Base-by-base conservation (phyloP, 352 stramenopile species). In the Globisporangium cylindrosporum region DNA sequence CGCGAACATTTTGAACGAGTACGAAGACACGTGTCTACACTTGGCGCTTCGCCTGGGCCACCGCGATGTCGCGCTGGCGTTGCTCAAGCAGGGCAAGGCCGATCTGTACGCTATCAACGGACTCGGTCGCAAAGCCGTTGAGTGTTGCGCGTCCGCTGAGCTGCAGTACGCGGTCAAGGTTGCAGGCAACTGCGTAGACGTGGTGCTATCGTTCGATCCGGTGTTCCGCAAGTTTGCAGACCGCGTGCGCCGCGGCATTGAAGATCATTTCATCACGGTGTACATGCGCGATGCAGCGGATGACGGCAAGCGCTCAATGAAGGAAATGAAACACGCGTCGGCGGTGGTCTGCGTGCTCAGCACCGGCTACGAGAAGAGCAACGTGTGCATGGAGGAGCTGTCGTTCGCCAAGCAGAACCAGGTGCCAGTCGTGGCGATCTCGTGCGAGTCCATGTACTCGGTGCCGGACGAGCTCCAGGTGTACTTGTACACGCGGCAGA, bases 161-260 rank as follows among this genome's bases (percentile, higher is more conserved):
- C 64, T 93, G 25, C 86, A 93, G 68, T 93, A 82, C 65, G 84
- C 79, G 20, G 84, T 93, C 62, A 95, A 95, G 59, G 70, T 86
- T 32, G 85, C 83, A 1, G 86, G 82, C 41, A 60, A 70, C 9
- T 90, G 84, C 70, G 72, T 89, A 22, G 88, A 95, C 64, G 83
- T 95, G 27, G 83, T 95, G 65, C 73, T 95, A 18, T 93, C 83
- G 25, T 93, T 92, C 69, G 86, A 92, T 20, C 79, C 82, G 0
- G 71, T 74, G n/a, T 90, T 90, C 60, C 74, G 79, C 4, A 59
- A 68, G 8, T 89, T 94, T 34, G 87, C 87, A 0, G 74, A 91
- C 53, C 78, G 77, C 20, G 69, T 93, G 15, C 81, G 84, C n/a
- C 53, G 66, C 2, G 82, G 82, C 14, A 89, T 94, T 63, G 85